Base-by-base conservation (phyloP, 345 rosid genomes). In the Brassica cretica region DNA sequence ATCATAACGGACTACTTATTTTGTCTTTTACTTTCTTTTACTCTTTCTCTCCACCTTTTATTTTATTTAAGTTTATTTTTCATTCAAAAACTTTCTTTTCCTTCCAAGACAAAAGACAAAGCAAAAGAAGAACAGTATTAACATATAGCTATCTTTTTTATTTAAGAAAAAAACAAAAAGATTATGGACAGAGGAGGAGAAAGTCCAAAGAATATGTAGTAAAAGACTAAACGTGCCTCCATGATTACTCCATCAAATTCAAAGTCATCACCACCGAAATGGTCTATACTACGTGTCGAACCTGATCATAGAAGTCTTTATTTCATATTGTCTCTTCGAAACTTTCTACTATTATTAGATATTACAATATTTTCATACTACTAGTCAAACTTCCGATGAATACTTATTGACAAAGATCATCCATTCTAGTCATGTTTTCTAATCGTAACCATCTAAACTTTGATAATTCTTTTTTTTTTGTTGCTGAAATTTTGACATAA, bases 1-100 rank as follows among this genome's bases (percentile, higher is more conserved):
- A 80, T 80, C 83, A 80, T 80, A 75, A 66, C 76, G 18, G 69
- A 70, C 76, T 75, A 75, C 83, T 80, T 71, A 80, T 80, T 80
- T 75, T 75, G 68, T 80, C 83, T 80, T 80, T 75, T 70, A 74
- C 78, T 61, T 51, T 72, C 68, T 66, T 72, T 78, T 66, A 59
- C 73, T 78, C 67, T 69, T 74, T 74, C 75, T 29, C 66, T 19
- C 19, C 62, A 49, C 37, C 64, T 72, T 70, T 64, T 74, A 18
- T 56, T 74, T 46, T 53, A 4, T 25, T 33, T 8, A 19, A 2
- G 9, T 46, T 65, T 4, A 10, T 64, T 70, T 70, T 61, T n/a
- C 15, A 21, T 73, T 67, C 65, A 46, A 10, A 44, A 15, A 25
- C 10, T 51, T 51, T 58, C 15, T 35, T 59, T 53, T 7, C 49